These are phyloP conservation scores for Capsicum rhomboideum DNA, from an alignment of 257 asterid genomes.

Conservation along the genomic window DNA sequence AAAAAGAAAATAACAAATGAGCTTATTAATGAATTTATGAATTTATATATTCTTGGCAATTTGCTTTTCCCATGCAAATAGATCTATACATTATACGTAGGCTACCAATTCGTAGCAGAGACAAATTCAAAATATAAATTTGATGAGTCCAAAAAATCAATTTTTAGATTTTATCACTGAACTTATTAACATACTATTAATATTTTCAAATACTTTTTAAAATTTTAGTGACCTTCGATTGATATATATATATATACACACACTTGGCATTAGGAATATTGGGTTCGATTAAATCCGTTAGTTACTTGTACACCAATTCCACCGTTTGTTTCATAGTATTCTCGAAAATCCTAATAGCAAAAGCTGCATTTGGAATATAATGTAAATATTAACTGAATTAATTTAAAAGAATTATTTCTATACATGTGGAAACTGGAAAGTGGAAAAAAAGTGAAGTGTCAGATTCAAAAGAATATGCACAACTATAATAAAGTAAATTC, in stretches of 20 bases:
- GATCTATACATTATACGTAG: no score
- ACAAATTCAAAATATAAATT: no score
- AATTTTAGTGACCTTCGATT: not conserved
- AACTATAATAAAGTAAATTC: not conserved
- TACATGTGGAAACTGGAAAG: no score
- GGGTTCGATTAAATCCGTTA: not conserved
- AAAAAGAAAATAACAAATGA: no score
- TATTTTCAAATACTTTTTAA: no score
- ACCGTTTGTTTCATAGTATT: no score
- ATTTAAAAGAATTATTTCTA: no score
- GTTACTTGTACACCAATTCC: not conserved
- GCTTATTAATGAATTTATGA: no score
- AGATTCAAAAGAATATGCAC: not conserved
- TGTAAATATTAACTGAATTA: not conserved
- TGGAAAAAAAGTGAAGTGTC: not conserved
- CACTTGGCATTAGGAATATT: not conserved
- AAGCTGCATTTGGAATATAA: not conserved
- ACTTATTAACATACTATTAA: not conserved
- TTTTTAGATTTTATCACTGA: no score
- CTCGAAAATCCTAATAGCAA: not conserved
- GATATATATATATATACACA: not conserved
- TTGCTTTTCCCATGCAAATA: no score
- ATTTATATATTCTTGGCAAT: no score
- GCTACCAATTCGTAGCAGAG: no score
- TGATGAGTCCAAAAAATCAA: not conserved